A percentile compares a stretch with the other conserved stretches of the same genome.
Evolutionary conservation across 2,329 filamentous ascomycete genomes (phyloP).

Genomic region (Phialophora tarda): DNA sequence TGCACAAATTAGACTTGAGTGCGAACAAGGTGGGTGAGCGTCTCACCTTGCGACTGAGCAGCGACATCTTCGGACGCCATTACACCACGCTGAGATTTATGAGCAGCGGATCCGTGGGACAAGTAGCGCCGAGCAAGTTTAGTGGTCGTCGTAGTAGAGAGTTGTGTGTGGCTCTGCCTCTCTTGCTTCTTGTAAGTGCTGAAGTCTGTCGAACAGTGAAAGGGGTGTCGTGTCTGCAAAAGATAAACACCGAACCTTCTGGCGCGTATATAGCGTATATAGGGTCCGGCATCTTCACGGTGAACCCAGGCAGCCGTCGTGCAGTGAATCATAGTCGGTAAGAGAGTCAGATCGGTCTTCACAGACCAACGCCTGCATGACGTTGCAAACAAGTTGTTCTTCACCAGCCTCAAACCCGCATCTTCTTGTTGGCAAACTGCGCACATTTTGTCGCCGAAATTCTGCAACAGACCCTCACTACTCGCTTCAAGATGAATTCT

Average conservation of each 20-base stretch:
- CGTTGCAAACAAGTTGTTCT: not conserved
- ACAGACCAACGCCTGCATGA: not conserved
- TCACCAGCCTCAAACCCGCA: not conserved
- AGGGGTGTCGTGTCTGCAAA: not conserved
- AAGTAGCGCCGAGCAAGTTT: not conserved
- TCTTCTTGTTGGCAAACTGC: not conserved
- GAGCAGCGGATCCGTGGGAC: not conserved
- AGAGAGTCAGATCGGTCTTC: not conserved
- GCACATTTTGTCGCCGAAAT: not conserved
- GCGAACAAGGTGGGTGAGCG: not conserved
- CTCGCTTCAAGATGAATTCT: not conserved
- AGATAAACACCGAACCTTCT: not conserved
- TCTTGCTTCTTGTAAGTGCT: not conserved
- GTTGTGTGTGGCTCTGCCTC: not conserved
- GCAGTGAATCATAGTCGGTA: not conserved
- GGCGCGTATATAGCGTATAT: not conserved
- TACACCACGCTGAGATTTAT: not conserved
- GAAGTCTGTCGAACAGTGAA: not conserved
- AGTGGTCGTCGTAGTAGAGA: not conserved
- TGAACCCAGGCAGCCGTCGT: not conserved
- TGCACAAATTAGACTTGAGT: not conserved
- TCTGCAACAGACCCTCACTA: not conserved
- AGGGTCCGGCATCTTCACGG: not conserved
- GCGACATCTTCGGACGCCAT: not conserved
- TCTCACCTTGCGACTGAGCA: not conserved